Base-by-base conservation (phyloP, 1,284 basidiomycete genomes). In the Paramarasmius palmivorus region DNA sequence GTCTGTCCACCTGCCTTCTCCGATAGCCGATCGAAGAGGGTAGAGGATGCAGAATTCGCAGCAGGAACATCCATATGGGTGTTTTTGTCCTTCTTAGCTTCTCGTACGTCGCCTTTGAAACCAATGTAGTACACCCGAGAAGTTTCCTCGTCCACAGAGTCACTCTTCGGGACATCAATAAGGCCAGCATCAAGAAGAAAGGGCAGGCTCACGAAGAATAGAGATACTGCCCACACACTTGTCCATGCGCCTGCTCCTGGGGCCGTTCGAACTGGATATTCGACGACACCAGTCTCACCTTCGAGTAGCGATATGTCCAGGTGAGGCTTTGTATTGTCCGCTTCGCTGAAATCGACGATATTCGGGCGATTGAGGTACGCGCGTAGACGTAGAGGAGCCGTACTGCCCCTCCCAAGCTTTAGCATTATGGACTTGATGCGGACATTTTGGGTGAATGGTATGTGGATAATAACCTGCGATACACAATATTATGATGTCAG, bases 381-480 rank as follows among this genome's bases (percentile, higher is more conserved):
- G 56, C 83, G 78, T 35, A 91, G 73, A 63, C 81, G 83, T 17
- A 79, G 77, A 12, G 90, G 90, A 2, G 85, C 76, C 15, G 71
- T 47, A 52, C 90, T 88, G 44, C 90, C 89, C 60, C 86, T 73
- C n/a, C 88, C 88, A 37, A 90, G 68, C 66, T 92, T 92, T 41
- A 92, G 68, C 14, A 91, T 63, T 10, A 92, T 66, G 22, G 88
- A 89, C 58, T 83, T 81, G 49, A 93, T 67, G 42, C 88, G 76
- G 22, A 93, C 90, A 62, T 86, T 87, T 65, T 91, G 80, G 0
- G 77, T 79, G 73, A 93, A 93, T 1, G 90, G 89, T 49, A 93
- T 71, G 66, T 92, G 89, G 49, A 93, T 76, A 59, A 93, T 84
- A 55, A 92, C 73, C 88, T 92, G 53, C 41, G 35, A 22, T n/a